A percentile compares a stretch with the other conserved stretches of the same genome.
Conservation (phyloP, 108 stramenopile species). For the Conticribra guillardii region DNA sequence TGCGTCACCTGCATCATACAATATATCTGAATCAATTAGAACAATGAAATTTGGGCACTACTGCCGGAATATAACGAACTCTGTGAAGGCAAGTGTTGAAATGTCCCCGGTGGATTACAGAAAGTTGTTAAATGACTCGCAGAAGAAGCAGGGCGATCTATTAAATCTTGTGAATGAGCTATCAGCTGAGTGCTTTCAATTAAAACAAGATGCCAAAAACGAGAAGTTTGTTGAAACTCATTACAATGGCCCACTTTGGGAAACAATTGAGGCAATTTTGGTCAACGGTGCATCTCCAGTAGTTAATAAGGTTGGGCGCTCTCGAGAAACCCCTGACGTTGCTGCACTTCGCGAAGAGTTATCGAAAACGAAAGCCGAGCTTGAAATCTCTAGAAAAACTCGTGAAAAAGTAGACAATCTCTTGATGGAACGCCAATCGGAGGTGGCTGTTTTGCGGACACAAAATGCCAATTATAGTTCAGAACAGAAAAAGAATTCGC, state of each 20-base stretch:
- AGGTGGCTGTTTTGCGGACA: slow-evolving; percentile 67
- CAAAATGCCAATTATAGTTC: slow-evolving; percentile 65
- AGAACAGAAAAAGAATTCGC: slow-evolving; percentile 60
- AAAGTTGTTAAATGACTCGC: slow-evolving; percentile 58
- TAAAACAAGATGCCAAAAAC: slow-evolving; percentile 55
- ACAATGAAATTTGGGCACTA: slow-evolving; percentile 82
- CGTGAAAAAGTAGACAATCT: slow-evolving; percentile 50
- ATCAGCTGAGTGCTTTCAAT: slow-evolving; percentile 64
- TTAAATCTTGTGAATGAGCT: slow-evolving; percentile 64
- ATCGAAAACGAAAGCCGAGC: slow-evolving; percentile 24
- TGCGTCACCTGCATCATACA: slow-evolving; percentile 81
- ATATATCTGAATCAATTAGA: slow-evolving; percentile 81
- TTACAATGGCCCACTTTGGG: slow-evolving; percentile 55
- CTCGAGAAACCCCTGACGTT: slow-evolving; percentile 24
- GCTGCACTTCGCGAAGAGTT: slow-evolving; percentile 45
- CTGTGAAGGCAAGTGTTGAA: slow-evolving; percentile 49
- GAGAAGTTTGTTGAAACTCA: slow-evolving; percentile 37
- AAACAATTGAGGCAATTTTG: slow-evolving; percentile 56
- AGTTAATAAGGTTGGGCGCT: slow-evolving; percentile 14
- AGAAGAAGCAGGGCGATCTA: slow-evolving; percentile 63
- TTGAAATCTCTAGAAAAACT: slow-evolving; percentile 29
- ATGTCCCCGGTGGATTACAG: slow-evolving; percentile 53
- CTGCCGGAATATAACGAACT: slow-evolving; percentile 62
- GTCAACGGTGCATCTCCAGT: slow-evolving; percentile 41
- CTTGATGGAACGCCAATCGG: slow-evolving; percentile 59